Evolutionary conservation across 805 yeast genomes (phyloP), one percentile per base, ranked within the genome.

Genomic region (Suhomyces tanzawaensis): DNA sequence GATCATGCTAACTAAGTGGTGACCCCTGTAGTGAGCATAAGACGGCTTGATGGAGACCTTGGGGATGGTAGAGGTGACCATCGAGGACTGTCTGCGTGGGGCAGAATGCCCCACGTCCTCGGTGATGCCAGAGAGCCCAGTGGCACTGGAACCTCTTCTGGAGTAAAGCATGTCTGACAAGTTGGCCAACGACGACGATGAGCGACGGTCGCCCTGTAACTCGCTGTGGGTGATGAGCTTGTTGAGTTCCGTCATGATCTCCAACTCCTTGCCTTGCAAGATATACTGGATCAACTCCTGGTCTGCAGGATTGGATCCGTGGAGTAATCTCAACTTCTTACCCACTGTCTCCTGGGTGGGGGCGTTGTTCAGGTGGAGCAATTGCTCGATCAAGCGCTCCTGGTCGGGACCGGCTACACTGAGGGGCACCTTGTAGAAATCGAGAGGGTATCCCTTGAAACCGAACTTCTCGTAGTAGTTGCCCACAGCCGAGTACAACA

Each of bases 401-500:
- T 55, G 50, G 12, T 44, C 38, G 5, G 47, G 34, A 17, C 49
- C 33, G 3, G 54, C 27, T 13, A 53, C 26, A 4, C 53, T 32
- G 2, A 44, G 26, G 4, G 69, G 70, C n/a, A 66, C 40, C 37
- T 48, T 45, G 44, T 58, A 66, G 33, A 66, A 58, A 30, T 64
- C 66, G 9, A 62, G 21, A 0, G 71, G 70, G 41, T 49, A 62
- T 1, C 49, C 40, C 35, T 64, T 62, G 52, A 75, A 84, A 0
- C 90, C 95, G 46, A 82, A 77, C 45, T 69, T 64, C 25, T 69
- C 62, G 57, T 88, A 88, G 48, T 73, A 85, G 22, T 69, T 72
- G 12, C 85, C 91, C 15, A 85, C 77, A 34, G 82, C 93, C 44
- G 91, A 82, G 69, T 85, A 86, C 36, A 87, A 68, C 34, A 47